These are phyloP conservation scores for Stipa capillata DNA, from an alignment of 176 grass and related monocot genomes.

Conservation along the genomic window DNA sequence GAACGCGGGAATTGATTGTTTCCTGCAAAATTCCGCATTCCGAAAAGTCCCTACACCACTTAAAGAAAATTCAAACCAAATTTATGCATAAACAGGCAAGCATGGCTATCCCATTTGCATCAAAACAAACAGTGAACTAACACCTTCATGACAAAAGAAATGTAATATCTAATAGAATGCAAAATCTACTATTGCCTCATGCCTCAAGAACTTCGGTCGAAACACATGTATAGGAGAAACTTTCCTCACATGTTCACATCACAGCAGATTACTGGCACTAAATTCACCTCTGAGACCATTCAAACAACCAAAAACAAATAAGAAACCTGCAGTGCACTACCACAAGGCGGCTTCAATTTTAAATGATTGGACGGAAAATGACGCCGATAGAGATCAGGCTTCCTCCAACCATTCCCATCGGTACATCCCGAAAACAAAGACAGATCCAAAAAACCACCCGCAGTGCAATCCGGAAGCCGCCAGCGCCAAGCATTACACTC, in stretches of 20 bases:
- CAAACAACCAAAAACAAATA: neutral
- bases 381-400: neutral
- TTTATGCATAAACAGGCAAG: neutral
- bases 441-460: constrained; percentile 12
- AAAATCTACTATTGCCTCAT: neutral
- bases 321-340: neutral
- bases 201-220: neutral
- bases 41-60: neutral
- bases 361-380: neutral
- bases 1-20: neutral
- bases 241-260: neutral
- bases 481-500: constrained; percentile 18
- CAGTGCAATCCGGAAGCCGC: neutral
- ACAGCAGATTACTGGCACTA: no score
- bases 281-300: neutral
- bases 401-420: neutral
- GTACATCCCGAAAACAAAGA: neutral
- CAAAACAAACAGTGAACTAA: neutral
- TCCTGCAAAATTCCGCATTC: neutral
- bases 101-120: neutral
- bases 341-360: neutral
- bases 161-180: neutral
- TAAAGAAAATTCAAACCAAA: neutral
- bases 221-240: neutral
- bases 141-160: neutral